These are phyloP conservation scores for Penicillium freii DNA, from an alignment of 2,329 filamentous ascomycete species.

Conservation along the genomic window DNA sequence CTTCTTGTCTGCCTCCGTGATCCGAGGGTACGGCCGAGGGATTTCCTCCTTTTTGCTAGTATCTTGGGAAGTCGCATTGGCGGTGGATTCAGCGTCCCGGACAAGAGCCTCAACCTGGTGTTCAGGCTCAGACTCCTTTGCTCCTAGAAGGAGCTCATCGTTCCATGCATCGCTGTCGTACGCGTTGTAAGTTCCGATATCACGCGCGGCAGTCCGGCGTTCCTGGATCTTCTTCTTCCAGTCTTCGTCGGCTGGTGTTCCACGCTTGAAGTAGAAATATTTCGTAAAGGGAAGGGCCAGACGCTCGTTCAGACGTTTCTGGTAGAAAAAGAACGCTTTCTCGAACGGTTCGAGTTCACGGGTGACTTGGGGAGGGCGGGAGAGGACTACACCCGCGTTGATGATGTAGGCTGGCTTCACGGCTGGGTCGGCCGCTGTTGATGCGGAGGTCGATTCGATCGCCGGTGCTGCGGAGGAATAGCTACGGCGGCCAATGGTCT, in stretches of 20 bases:
- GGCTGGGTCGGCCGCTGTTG: constrained; percentile 29
- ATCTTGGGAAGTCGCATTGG: constrained; percentile 41
- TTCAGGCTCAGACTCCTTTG: constrained; percentile 63
- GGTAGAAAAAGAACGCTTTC: constrained; percentile 92
- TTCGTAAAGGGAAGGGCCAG: constrained; percentile 81
- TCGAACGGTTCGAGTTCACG: constrained; percentile 83
- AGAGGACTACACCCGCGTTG: constrained; percentile 74
- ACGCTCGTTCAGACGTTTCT: constrained; percentile 93
- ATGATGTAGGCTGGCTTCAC: constrained; percentile 46
- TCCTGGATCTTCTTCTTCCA: constrained; percentile 84
- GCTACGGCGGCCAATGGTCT: constrained; percentile 40
- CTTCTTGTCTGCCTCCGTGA: constrained; percentile 74
- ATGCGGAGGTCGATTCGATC: constrained; percentile 38
- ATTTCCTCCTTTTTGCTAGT: constrained; percentile 60
- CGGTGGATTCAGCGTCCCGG: constrained; percentile 65
- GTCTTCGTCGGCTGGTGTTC: constrained; percentile 78
- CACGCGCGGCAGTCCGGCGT: constrained; percentile 73
- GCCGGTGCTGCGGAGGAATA: constrained; percentile 41
- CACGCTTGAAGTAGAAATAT: constrained; percentile 92
- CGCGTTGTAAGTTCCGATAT: constrained; percentile 81
- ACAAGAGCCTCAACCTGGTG: constrained; percentile 67
- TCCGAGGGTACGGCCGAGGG: constrained; percentile 66
- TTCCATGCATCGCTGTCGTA: constrained; percentile 78
- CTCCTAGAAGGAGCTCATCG: constrained; percentile 80
- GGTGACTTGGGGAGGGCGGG: constrained; percentile 83